These are phyloP conservation scores for Calonectria naviculata DNA, from an alignment of 2,329 filamentous ascomycete genomes.

Conservation along the genomic window DNA sequence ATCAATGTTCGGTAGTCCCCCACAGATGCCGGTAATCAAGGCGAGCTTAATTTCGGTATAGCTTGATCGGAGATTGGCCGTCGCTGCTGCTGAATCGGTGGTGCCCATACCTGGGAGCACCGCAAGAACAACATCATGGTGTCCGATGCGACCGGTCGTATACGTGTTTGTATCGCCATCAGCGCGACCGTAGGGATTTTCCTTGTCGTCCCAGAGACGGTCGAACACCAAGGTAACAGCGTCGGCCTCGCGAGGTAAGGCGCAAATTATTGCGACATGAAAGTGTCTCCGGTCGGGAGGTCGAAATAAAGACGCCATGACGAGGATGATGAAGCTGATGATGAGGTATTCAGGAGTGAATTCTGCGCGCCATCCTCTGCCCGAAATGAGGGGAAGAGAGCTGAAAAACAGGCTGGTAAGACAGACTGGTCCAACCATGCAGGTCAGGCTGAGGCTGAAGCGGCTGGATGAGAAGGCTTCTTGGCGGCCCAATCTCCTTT, in stretches of 20 bases:
- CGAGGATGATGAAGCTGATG: too few relatives aligned
- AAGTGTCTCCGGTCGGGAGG: background rate
- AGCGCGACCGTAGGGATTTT: background rate
- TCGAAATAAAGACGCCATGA: background rate
- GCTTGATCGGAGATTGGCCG: conserved; percentile 43
- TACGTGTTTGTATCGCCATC: conserved; percentile 13
- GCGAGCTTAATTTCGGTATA: conserved; percentile 46
- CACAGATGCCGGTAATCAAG: conserved; percentile 53
- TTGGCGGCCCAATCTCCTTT: background rate
- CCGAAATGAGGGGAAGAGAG: background rate
- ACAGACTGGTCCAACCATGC: background rate
- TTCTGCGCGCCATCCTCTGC: too few relatives aligned
- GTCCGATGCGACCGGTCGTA: conserved; percentile 39
- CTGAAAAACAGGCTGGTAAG: background rate
- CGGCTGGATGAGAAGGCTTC: background rate
- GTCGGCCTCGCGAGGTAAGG: conserved; percentile 6
- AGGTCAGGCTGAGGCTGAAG: background rate
- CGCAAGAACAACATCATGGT: conserved; percentile 42
- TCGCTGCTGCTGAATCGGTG: conserved; percentile 38
- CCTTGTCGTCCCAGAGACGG: background rate
- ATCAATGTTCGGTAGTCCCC: conserved; percentile 42
- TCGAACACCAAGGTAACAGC: background rate
- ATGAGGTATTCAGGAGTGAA: background rate
- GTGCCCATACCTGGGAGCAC: conserved; percentile 42
- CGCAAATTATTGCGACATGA: conserved; percentile 10